These are phyloP conservation scores for Schizonepeta tenuifolia DNA, from an alignment of 257 asterid genomes.

Conservation along the genomic window DNA sequence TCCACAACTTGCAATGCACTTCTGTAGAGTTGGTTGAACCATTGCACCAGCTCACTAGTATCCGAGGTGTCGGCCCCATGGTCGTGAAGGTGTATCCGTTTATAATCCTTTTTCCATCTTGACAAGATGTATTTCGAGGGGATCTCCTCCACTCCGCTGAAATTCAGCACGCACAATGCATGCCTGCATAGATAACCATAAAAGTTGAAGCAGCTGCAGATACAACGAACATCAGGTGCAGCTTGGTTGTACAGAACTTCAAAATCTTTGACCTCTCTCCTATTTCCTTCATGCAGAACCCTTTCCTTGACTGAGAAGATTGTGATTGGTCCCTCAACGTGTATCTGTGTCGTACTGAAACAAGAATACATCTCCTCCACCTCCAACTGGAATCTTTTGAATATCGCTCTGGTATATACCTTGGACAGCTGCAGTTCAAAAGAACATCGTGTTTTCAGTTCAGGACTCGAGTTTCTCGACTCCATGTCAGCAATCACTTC, in stretches of 20 bases:
- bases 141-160: slow-evolving; percentile 78
- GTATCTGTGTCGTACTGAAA: slow-evolving; percentile 72
- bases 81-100: slow-evolving; percentile 48
- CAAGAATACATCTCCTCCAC: slow-evolving; percentile 92
- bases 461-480: slow-evolving; percentile 59
- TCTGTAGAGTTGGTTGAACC: slow-evolving; percentile 60
- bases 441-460: slow-evolving; percentile 68
- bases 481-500: slow-evolving; percentile 69
- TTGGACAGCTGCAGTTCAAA: slow-evolving; percentile 74
- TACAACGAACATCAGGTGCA: slow-evolving; percentile 71
- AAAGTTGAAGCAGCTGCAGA: slow-evolving; percentile 84
- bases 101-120: slow-evolving; percentile 78
- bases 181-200: slow-evolving; percentile 81
- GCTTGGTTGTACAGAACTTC: slow-evolving; percentile 68
- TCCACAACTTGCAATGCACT: slow-evolving; percentile 83
- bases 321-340: slow-evolving; percentile 56
- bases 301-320: slow-evolving; percentile 77
- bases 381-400: slow-evolving; percentile 68
- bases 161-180: slow-evolving; percentile 72
- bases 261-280: slow-evolving; percentile 65
- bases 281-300: slow-evolving; percentile 58
- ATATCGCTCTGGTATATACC: slow-evolving; percentile 61
- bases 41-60: slow-evolving; percentile 41
- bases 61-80: slow-evolving; percentile 34
- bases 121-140: slow-evolving; percentile 68